Conservation (phyloP, 441 rosid genomes). For the Euphorbia neoarborescens region DNA sequence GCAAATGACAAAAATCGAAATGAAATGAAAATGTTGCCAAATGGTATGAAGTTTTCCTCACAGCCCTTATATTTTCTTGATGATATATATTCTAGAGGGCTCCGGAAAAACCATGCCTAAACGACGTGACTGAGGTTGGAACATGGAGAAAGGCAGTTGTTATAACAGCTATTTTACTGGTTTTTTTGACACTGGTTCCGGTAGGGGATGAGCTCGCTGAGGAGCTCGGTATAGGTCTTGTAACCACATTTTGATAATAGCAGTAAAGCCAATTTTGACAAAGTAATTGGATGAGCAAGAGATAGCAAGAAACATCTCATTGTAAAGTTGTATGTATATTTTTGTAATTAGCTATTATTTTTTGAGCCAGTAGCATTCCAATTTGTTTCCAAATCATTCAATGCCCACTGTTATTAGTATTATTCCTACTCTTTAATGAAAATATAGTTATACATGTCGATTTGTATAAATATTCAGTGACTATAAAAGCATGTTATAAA, state of each 20-base stretch:
- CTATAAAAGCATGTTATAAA: no score
- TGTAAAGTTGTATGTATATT: slow-evolving; percentile 10
- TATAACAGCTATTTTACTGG: slow-evolving; percentile 42
- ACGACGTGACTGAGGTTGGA: slow-evolving; percentile 88
- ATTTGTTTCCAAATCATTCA: not conserved
- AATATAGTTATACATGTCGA: no score
- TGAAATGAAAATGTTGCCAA: not conserved
- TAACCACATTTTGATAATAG: slow-evolving; percentile 53
- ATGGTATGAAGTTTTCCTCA: not conserved
- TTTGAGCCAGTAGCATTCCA: not conserved
- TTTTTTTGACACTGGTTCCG: slow-evolving; percentile 67
- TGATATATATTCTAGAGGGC: slow-evolving; percentile 43
- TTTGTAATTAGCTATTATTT: slow-evolving; percentile 16
- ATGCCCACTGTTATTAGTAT: not conserved
- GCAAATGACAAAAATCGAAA: not conserved
- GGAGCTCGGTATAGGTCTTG: slow-evolving; percentile 89
- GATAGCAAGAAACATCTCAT: slow-evolving; percentile 3
- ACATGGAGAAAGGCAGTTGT: slow-evolving; percentile 78
- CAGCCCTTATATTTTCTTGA: not conserved
- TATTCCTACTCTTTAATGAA: no score
- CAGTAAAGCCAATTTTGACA: slow-evolving; percentile 32
- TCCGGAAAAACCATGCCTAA: slow-evolving; percentile 83
- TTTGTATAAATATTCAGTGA: no score
- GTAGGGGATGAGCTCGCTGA: slow-evolving; percentile 92
- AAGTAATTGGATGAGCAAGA: slow-evolving; percentile 8